Base-by-base conservation (phyloP, 805 yeast species). In the Candida chilensis region DNA sequence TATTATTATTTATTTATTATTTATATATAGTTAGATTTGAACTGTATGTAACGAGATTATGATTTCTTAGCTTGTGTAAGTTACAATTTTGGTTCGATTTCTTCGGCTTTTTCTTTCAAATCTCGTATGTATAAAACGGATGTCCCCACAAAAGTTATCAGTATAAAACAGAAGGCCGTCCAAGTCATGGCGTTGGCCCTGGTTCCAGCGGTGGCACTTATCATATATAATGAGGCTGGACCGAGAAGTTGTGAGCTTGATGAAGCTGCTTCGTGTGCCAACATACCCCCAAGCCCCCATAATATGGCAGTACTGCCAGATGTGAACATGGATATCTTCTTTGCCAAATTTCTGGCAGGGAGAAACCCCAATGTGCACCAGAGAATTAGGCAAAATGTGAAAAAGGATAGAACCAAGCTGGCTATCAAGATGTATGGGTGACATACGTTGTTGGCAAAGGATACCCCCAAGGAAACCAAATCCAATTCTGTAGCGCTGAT, bases 261-360 rank as follows among this genome's bases (percentile, higher is more conserved):
- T 22, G 54, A 55, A 0, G 64, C 60, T 0, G 80, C 79, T 30
- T 76, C 73, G 40, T 73, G 75, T 29, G 67, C 66, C 58, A 81
- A 66, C 70, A 77, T 74, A 1, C 82, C 60, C 2, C 82, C 82
- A 17, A 75, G 50, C 0, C 81, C 83, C 80, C 82, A 76, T 2
- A 75, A 26, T 3, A 76, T 44, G 4, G 63, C 55, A 27, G 60
- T 39, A 0, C 54, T 35, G 1, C 60, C 48, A 13, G 67, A 50
- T 17, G 67, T 35, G 4, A 41, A 39, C 35, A 57, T 44, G 30
- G 42, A 45, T 17, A 42, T 40, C 31, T 39, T 52, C 34, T 40
- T 50, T 15, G 57, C 31, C 10, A 40, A 19, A 11, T 32, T 14
- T 34, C 45, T 59, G 27, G 29, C 46, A 4, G 85, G 85, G 9